Conservation (phyloP, 441 rosid genomes). For the Lepidium campestre region DNA sequence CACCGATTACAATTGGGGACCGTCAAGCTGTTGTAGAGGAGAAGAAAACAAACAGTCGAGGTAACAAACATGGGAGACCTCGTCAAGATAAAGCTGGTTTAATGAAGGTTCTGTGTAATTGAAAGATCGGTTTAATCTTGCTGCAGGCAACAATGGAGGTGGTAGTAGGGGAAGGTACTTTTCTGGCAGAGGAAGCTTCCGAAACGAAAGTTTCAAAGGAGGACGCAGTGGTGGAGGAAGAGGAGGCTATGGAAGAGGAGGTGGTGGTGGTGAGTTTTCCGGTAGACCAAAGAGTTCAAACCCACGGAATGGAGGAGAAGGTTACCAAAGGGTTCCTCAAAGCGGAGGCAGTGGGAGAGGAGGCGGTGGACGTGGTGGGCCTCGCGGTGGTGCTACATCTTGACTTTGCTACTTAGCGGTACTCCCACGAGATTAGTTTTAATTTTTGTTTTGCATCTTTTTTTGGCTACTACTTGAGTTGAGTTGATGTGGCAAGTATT, state of each 20-base stretch:
- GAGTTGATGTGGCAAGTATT: slow-evolving; percentile 15
- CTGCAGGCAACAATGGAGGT: slow-evolving; percentile 33
- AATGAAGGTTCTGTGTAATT: neutral
- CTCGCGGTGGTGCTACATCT: slow-evolving; percentile 29
- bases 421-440: slow-evolving; percentile 7
- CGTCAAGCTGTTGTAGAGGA: slow-evolving; percentile 64
- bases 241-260: slow-evolving; percentile 60
- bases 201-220: slow-evolving; percentile 69
- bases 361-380: slow-evolving; percentile 38
- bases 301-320: slow-evolving; percentile 54
- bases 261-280: slow-evolving; percentile 58
- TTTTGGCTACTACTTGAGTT: neutral
- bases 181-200: slow-evolving; percentile 57
- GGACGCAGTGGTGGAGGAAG: slow-evolving; percentile 67
- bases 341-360: slow-evolving; percentile 56
- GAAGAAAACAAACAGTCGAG: slow-evolving; percentile 79
- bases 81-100: neutral
- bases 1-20: slow-evolving; percentile 70
- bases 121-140: neutral
- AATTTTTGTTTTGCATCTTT: neutral
- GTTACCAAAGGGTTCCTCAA: slow-evolving; percentile 56
- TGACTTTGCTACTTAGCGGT: slow-evolving; percentile 6
- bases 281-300: slow-evolving; percentile 60
- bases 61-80: slow-evolving; percentile 28
- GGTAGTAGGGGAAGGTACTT: slow-evolving; percentile 70